A percentile compares a stretch with the other conserved stretches of the same genome.
These are phyloP conservation scores for Dimargaris cristalligena DNA, from an alignment of 192 early-diverging fungal species.

Conservation along the genomic window DNA sequence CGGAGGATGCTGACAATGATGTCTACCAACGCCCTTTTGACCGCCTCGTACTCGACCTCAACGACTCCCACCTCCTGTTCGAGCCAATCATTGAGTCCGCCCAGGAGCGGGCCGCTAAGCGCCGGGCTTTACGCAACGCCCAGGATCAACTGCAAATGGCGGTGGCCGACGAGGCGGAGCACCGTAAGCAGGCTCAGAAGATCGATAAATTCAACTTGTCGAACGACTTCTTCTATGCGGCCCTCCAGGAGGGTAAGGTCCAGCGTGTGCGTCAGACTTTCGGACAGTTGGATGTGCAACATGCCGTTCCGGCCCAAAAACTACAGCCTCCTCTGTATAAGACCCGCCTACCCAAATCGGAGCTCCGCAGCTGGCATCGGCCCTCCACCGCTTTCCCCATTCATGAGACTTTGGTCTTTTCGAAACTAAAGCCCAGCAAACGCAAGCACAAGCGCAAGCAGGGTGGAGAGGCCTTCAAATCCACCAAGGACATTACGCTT, in stretches of 20 bases:
- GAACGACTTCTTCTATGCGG: slow-evolving; percentile 75
- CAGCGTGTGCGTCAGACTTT: slow-evolving; percentile 74
- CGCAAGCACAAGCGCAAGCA: slow-evolving; percentile 55
- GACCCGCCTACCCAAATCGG: slow-evolving; percentile 56
- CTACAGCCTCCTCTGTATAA: slow-evolving; percentile 70
- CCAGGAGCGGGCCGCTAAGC: slow-evolving; percentile 26
- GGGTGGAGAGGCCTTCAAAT: slow-evolving; percentile 51
- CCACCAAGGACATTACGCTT: slow-evolving; percentile 72
- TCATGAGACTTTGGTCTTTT: slow-evolving; percentile 44
- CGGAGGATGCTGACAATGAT: slow-evolving; percentile 32
- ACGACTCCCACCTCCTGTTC: slow-evolving; percentile 64
- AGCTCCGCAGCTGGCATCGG: slow-evolving; percentile 80
- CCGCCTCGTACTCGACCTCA: slow-evolving; percentile 30
- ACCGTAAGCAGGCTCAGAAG: slow-evolving; percentile 31
- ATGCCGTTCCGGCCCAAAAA: slow-evolving; percentile 72
- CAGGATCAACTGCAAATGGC: slow-evolving; percentile 20
- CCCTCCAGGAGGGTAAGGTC: slow-evolving; percentile 38
- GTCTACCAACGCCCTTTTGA: slow-evolving; percentile 33
- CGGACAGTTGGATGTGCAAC: slow-evolving; percentile 68
- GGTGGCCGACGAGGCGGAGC: slow-evolving; percentile 39
- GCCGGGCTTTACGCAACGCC: slow-evolving; percentile 4
- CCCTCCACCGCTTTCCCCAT: slow-evolving; percentile 52
- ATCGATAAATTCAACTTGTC: slow-evolving; percentile 75
- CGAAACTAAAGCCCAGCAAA: slow-evolving; percentile 51
- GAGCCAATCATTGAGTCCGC: slow-evolving; percentile 24